Base-by-base conservation (phyloP, 2,329 filamentous ascomycete species). In the Penicillium griseofulvum region DNA sequence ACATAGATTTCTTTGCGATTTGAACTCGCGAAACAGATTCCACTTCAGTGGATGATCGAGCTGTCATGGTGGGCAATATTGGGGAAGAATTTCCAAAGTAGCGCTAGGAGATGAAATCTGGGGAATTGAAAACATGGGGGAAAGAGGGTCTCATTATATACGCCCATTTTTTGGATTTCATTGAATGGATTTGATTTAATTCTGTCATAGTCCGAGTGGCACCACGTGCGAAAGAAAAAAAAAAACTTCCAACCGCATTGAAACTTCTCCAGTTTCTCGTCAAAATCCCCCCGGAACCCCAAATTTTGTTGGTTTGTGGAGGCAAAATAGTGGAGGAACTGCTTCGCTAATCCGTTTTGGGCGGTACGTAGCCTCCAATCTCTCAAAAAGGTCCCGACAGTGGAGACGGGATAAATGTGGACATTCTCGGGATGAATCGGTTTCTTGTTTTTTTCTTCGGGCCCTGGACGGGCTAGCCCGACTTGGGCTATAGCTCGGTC, bases 1-100 rank as follows among this genome's bases (percentile, higher is more conserved):
- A 68, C 63, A 65, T 65, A 3, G 62, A 63, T 47, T 65, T 62
- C 39, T 64, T 67, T 10, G 55, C 61, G 36, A 63, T 47, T 17
- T 66, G 58, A 3, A 63, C 22, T 6, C 57, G 64, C 29, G 61
- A 33, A 1, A 17, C 11, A 16, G 46, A 51, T 50, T 63, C 62
- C 55, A 62, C 49, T 22, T 64, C 62, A n/a, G 24, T 31, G n/a
- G 59, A 56, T 17, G 49, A 49, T 46, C 52, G 56, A 44, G 57
- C 56, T 33, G 51, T 42, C 62, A 65, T 65, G 39, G 14, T 56
- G 50, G 46, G 56, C 36, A 51, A 42, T 34, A 42, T 34, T 48
- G 17, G 49, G 36, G 28, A 31, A 17, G 41, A 45, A 11, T 33
- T 42, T 39, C 44, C 42, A 37, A 58, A 19, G 5, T 44, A 44